These are phyloP conservation scores for Scutellaria barbata DNA, from an alignment of 257 asterid genomes.

Conservation along the genomic window DNA sequence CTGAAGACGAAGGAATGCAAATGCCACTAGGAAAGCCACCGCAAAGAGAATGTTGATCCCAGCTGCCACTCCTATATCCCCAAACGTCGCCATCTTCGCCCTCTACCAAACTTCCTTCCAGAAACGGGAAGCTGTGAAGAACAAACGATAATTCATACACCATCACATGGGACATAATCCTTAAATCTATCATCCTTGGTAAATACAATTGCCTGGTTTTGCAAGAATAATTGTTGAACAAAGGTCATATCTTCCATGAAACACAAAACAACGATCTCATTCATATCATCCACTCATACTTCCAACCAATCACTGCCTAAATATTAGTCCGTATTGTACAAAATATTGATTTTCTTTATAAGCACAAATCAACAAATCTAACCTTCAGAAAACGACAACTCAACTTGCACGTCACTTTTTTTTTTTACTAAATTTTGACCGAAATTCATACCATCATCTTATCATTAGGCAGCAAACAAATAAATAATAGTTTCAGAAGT, in stretches of 20 bases:
- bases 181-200: neutral
- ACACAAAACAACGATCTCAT: neutral
- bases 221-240: neutral
- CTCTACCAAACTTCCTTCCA: slow-evolving; percentile 36
- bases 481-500: too few relatives aligned
- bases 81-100: slow-evolving; percentile 76
- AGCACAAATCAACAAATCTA: slow-evolving; percentile 14
- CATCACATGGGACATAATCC: neutral
- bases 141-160: neutral
- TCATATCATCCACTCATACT: neutral
- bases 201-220: neutral
- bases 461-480: too few relatives aligned
- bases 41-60: slow-evolving; percentile 78
- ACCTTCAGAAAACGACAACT: slow-evolving; percentile 12
- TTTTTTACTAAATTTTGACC: too few relatives aligned
- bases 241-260: neutral
- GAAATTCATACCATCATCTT: too few relatives aligned
- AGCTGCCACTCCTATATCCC: slow-evolving; percentile 93
- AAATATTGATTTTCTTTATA: neutral
- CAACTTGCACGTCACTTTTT: too few relatives aligned
- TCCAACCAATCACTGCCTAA: slow-evolving; percentile 6
- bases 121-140: slow-evolving; percentile 7
- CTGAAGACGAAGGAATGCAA: slow-evolving; percentile 87
- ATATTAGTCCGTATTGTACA: neutral
- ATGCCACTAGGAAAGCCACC: slow-evolving; percentile 69